A percentile compares a stretch with the other conserved stretches of the same genome.
These are phyloP conservation scores for Pseudoturritis turrita DNA, from an alignment of 345 rosid species.

Conservation along the genomic window DNA sequence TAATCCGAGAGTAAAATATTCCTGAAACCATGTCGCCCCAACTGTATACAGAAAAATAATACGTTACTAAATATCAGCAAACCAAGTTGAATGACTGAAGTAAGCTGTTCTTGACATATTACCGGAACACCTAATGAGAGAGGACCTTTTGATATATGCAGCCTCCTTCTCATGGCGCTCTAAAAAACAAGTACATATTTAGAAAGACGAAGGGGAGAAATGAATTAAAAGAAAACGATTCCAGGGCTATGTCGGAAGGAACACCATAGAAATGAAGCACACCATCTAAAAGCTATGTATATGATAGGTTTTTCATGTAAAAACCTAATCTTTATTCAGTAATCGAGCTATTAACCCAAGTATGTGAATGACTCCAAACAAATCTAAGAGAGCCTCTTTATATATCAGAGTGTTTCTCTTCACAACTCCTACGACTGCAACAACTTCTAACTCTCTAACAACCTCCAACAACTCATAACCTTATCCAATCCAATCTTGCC, in stretches of 20 bases:
- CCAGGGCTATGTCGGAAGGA: slow-evolving; percentile 48
- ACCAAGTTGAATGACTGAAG: not conserved
- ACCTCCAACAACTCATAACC: too few species aligned
- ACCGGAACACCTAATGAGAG: slow-evolving; percentile 44
- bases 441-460: too few species aligned
- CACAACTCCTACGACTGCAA: too few species aligned
- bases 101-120: not conserved
- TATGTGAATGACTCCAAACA: too few species aligned
- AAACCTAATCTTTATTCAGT: too few species aligned
- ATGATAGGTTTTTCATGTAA: too few species aligned
- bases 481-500: too few species aligned
- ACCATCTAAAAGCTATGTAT: not conserved
- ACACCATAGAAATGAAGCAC: slow-evolving; percentile 5
- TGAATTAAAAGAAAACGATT: not conserved
- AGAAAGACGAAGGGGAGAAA: not conserved
- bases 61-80: slow-evolving; percentile 12
- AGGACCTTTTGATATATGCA: slow-evolving; percentile 29
- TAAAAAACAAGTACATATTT: slow-evolving; percentile 25
- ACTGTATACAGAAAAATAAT: slow-evolving; percentile 28
- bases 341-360: too few species aligned
- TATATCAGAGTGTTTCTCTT: too few species aligned
- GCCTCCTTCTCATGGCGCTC: slow-evolving; percentile 36
- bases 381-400: too few species aligned
- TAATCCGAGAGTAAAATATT: slow-evolving; percentile 30
- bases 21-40: slow-evolving; percentile 37